phyloP scores from a whole-genome alignment of 176 grass and related monocot species.

The Triticum dicoccoides region DNA sequence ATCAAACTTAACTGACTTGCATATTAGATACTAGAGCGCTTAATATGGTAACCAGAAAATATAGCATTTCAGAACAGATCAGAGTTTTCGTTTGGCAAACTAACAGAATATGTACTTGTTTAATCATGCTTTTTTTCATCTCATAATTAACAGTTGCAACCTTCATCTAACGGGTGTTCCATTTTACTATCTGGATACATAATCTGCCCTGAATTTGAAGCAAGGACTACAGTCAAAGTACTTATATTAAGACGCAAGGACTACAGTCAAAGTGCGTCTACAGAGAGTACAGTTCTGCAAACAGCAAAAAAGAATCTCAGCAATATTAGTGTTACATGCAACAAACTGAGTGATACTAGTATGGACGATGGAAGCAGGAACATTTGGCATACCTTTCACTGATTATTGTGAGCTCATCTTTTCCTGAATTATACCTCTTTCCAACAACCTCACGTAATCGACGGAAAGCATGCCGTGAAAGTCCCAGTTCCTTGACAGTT shows the following conservation, averaged over 20 bases:
- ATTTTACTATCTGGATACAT: neutral
- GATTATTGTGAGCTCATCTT: slow-evolving; percentile 85
- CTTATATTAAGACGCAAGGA: slow-evolving; percentile 6
- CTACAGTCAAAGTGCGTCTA: neutral
- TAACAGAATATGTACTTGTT: neutral
- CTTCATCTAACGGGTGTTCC: neutral
- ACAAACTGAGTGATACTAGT: slow-evolving; percentile 3
- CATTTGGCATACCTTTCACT: slow-evolving; percentile 71
- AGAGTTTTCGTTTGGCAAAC: slow-evolving; percentile 10
- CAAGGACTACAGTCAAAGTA: neutral
- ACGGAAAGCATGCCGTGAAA: slow-evolving; percentile 66
- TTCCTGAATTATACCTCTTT: slow-evolving; percentile 83
- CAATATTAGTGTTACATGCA: slow-evolving; percentile 5
- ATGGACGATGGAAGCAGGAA: neutral
- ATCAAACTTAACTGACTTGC: neutral
- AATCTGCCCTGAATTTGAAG: neutral
- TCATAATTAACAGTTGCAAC: slow-evolving; percentile 7
- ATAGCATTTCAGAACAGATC: neutral
- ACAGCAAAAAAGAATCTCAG: neutral
- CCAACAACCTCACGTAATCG: slow-evolving; percentile 85
- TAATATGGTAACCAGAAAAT: neutral
- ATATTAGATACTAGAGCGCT: neutral
- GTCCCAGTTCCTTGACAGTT: slow-evolving; percentile 82
- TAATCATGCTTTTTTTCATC: neutral
- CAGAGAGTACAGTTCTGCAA: neutral